Evolutionary conservation across 129 eudicot genomes (phyloP), one percentile per base, ranked within the genome.

Genomic region (Flaveria trinervia): DNA sequence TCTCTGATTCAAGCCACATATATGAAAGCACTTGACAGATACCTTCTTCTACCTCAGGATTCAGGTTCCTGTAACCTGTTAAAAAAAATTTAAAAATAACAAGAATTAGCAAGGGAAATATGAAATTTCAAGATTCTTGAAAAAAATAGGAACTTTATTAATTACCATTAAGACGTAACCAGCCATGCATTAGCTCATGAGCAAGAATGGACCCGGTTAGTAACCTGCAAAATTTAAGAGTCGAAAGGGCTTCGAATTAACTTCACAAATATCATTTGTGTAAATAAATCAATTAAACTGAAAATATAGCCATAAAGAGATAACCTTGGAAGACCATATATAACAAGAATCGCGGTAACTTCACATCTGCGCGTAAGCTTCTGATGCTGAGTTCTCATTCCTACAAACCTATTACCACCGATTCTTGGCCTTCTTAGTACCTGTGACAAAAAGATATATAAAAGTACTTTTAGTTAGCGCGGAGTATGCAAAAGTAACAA

Each of bases 1-100:
- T 92, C 54, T 95, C 99, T n/a, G 99, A 82, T 76, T 95, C 99
- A 4, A 95, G 99, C 99, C 99, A 95, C 92, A 95, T 92, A 81
- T 88, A 81, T 25, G 99, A 83, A 65, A 95, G 95, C 51, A 95
- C 97, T 86, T 95, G 99, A 78, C 99, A 95, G 39, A 95, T 95
- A 13, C 99, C 99, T 86, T 95, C 99, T 80, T 95, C 99, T 60
- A 95, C 85, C 70, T 88, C 91, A 7, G 96, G 97, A 62, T 81
- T 85, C 33, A 95, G 89, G 79, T 89, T 92, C 15, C 96, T 85
- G 79, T 77, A 95, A 36, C 91, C 99, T 95, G 86, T 77, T 45
- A 25, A 55, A 28, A 13, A 26, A 48, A 48, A 26, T 15, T 30
- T 30, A 3, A 30, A 30, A 30, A 70, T 23, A 10, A 9, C 33